Evolutionary conservation across 371 early-diverging fungal genomes (phyloP).

Genomic region (Mucor racemosus): DNA sequence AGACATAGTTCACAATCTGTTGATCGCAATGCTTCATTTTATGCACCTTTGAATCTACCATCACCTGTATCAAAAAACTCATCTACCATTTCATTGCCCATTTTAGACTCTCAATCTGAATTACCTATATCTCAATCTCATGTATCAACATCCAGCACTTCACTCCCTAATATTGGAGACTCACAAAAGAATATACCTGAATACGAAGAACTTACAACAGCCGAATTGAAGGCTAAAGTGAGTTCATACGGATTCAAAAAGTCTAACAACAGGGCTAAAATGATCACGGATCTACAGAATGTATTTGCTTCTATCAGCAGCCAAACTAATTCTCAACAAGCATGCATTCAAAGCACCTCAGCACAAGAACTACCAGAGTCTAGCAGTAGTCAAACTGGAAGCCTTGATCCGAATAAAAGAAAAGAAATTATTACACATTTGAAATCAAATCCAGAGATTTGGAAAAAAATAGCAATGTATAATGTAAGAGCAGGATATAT

Average conservation of each 20-base stretch:
- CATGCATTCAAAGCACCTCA: no score
- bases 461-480: slow-evolving; percentile 7
- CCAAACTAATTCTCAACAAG: neutral
- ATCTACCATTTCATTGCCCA: neutral
- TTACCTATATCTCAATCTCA: neutral
- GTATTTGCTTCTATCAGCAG: neutral
- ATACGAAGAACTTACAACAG: slow-evolving; percentile 3
- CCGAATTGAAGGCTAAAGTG: slow-evolving; percentile 11
- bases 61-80: neutral
- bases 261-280: neutral
- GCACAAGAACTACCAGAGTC: neutral
- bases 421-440: slow-evolving; percentile 6
- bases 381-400: neutral
- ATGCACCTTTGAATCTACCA: neutral
- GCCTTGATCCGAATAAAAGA: neutral
- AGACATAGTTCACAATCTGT: neutral
- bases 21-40: neutral
- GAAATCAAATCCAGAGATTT: neutral
- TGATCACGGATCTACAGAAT: slow-evolving; percentile 1
- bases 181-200: neutral
- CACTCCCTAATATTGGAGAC: neutral
- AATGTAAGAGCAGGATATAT: neutral
- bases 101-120: neutral
- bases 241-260: slow-evolving; percentile 16
- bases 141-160: neutral